Evolutionary conservation across 2,329 filamentous ascomycete species (phyloP).

Genomic region (Shiraia sp.): DNA sequence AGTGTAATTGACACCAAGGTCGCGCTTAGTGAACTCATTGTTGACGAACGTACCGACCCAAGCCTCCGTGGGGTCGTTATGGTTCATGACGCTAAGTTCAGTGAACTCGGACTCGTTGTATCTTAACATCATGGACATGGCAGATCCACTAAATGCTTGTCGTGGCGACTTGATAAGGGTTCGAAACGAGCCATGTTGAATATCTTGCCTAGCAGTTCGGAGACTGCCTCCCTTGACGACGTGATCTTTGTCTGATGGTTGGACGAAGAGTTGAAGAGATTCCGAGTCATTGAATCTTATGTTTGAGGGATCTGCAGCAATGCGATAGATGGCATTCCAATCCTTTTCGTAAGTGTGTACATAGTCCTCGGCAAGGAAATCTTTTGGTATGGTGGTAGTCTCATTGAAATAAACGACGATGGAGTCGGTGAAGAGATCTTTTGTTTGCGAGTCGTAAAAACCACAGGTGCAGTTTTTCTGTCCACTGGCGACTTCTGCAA

Average conservation of each 20-base stretch:
- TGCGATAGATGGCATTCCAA: constrained; percentile 51
- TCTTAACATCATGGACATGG: constrained; percentile 52
- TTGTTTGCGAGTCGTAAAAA: constrained; percentile 47
- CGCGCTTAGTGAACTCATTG: constrained; percentile 44
- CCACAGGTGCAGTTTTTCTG: constrained; percentile 51
- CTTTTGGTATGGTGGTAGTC: constrained; percentile 40
- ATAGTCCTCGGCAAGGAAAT: constrained; percentile 48
- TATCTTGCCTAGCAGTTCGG: constrained; percentile 50
- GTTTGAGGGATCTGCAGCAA: constrained; percentile 49
- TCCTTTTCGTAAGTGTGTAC: constrained; percentile 51
- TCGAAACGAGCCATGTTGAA: constrained; percentile 54
- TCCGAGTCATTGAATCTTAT: constrained; percentile 40
- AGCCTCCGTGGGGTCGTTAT: constrained; percentile 42
- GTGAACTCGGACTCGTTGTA: constrained; percentile 51
- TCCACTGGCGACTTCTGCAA: constrained; percentile 20
- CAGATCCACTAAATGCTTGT: constrained; percentile 44
- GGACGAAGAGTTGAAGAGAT: constrained; percentile 43
- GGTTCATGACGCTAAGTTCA: constrained; percentile 53
- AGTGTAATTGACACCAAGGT: constrained; percentile 49
- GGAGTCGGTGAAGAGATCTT: constrained; percentile 51
- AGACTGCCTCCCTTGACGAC: constrained; percentile 51
- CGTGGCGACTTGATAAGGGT: constrained; percentile 48
- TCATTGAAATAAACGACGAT: constrained; percentile 58
- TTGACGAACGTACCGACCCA: constrained; percentile 47
- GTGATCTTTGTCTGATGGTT: constrained; percentile 41